phyloP scores from a whole-genome alignment of 176 grass and related monocot genomes.

The Carex scoparia region DNA sequence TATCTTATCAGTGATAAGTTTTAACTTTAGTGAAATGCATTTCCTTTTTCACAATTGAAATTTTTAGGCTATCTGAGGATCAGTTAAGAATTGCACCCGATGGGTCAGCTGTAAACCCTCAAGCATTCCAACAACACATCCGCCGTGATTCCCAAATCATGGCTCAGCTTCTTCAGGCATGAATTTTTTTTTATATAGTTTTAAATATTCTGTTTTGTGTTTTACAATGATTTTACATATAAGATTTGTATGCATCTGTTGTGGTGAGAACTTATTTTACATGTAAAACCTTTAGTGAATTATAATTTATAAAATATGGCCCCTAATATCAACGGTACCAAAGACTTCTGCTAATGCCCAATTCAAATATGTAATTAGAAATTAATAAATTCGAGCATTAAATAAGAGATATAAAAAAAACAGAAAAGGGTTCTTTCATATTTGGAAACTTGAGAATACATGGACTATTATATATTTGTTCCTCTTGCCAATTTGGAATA shows the following conservation, averaged over 20 bases:
- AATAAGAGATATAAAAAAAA: background rate
- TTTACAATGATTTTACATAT: background rate
- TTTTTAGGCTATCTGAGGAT: constrained; percentile 49
- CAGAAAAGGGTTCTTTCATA: background rate
- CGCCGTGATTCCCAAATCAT: constrained; percentile 76
- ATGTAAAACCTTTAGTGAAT: background rate
- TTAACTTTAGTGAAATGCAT: background rate
- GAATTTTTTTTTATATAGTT: background rate
- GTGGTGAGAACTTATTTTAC: background rate
- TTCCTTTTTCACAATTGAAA: constrained; percentile 1
- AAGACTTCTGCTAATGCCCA: background rate
- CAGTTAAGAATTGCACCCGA: constrained; percentile 52
- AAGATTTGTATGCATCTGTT: background rate
- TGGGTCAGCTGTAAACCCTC: constrained; percentile 75
- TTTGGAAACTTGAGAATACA: background rate
- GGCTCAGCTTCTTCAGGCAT: constrained; percentile 85
- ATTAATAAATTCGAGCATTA: background rate
- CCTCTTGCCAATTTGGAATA: background rate
- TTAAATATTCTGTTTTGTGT: background rate
- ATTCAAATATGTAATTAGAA: background rate
- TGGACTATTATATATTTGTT: background rate
- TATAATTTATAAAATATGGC: background rate
- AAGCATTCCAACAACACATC: constrained; percentile 75
- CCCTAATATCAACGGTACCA: background rate
- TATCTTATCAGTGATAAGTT: background rate